Evolutionary conservation across 2,329 filamentous ascomycete genomes (phyloP), one percentile per base, ranked within the genome.

Genomic region (Zelopaecilomyces penicillatus): DNA sequence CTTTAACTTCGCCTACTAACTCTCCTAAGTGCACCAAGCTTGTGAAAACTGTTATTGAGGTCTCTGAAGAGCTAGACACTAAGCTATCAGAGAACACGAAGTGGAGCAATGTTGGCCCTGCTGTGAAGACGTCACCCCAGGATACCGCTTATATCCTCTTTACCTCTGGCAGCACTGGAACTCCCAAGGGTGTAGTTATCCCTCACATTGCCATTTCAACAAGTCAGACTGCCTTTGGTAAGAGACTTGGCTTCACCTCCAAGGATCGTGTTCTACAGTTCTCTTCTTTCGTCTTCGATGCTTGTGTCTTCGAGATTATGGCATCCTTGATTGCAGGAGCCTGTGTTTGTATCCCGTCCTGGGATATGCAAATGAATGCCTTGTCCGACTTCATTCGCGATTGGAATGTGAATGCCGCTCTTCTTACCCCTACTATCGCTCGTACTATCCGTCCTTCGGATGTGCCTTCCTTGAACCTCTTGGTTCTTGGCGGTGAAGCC

Each of bases 21-120:
- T 26, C n/a, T 3, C 47, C 49, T 4, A 50, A 57, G 9, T 57
- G 59, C 30, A 27, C 46, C 3, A 11, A 53, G 19, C 44, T 56
- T 1, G 41, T 43, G 10, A 30, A 27, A 4, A 37, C 31, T 10
- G 39, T 50, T 27, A 39, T 51, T 5, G 43, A 55, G 30, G 46
- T 49, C 5, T 34, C 46, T 3, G 7, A 27, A n/a, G 35, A 10
- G 30, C 30, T 37, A 9, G 42, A 45, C 19, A 38, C 29, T 36
- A 27, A 36, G 27, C 39, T 41, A 34, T 28, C 33, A 19, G 19
- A 19, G 5, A 38, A 44, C 37, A 41, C 30, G 0, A 30, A 41
- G 12, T 5, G 11, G 32, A 37, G 33, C 34, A 41, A 29, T 19
- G 38, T 41, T 35, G 34, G 12, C n/a, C 28, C 37, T 8, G 28